Conservation (phyloP, 176 grass and related monocot genomes). For the Musa beccarii region DNA sequence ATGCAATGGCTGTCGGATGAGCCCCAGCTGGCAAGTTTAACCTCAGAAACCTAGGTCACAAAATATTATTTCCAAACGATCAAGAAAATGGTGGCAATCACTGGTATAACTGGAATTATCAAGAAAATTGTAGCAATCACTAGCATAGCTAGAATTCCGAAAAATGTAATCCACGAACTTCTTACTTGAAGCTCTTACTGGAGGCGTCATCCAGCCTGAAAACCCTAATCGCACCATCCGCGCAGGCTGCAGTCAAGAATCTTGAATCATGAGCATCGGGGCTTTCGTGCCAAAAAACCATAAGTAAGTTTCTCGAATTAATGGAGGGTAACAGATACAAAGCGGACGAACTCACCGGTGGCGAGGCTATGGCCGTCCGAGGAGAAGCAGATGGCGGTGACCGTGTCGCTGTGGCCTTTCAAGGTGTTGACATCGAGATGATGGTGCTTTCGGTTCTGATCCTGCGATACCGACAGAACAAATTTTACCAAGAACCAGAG, state of each 20-base stretch:
- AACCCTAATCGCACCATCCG: constrained; percentile 73
- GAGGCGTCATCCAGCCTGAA: constrained; percentile 80
- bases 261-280: neutral
- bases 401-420: constrained; percentile 63
- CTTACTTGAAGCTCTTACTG: constrained; percentile 96
- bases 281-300: neutral
- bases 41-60: constrained; percentile 39
- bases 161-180: neutral
- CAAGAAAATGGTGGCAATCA: neutral
- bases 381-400: constrained; percentile 75
- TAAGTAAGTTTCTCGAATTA: neutral
- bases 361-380: constrained; percentile 50
- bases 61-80: neutral
- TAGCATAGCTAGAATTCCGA: neutral
- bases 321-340: neutral
- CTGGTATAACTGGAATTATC: constrained; percentile 14
- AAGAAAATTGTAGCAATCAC: neutral
- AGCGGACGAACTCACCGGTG: constrained; percentile 41
- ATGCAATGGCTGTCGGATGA: constrained; percentile 66
- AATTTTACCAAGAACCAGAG: neutral
- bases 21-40: constrained; percentile 87
- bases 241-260: constrained; percentile 46
- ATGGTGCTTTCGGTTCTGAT: constrained; percentile 80
- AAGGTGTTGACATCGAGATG: constrained; percentile 81
- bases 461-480: constrained; percentile 22